Evolutionary conservation across 2,329 filamentous ascomycete genomes (phyloP).

Genomic region (Magnaporthiopsis incrustans): DNA sequence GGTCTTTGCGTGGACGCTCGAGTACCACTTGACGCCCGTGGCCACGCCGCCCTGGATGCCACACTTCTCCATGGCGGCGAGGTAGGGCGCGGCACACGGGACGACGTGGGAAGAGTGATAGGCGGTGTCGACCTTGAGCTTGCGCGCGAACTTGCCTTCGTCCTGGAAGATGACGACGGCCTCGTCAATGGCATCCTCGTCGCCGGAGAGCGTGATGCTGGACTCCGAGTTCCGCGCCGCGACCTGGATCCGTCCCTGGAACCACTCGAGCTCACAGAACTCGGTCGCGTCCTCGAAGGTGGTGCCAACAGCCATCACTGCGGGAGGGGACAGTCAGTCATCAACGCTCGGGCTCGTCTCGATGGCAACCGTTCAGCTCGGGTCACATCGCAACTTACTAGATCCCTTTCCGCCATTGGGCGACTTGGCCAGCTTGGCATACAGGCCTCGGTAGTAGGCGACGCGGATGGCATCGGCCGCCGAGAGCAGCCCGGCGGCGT

Average conservation of each 20-base stretch:
- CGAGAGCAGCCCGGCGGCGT: constrained; percentile 18
- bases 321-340: constrained; percentile 15
- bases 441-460: constrained; percentile 16
- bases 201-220: constrained; percentile 37
- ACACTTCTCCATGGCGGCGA: background rate
- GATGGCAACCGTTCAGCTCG: too few relatives aligned
- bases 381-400: too few relatives aligned
- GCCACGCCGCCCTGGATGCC: background rate
- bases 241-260: background rate
- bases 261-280: background rate
- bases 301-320: constrained; percentile 34
- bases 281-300: background rate
- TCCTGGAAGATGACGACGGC: constrained; percentile 12
- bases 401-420: too few relatives aligned
- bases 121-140: constrained; percentile 17
- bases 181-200: constrained; percentile 13
- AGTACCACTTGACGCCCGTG: background rate
- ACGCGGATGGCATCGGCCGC: constrained; percentile 13
- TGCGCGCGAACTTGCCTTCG: constrained; percentile 11
- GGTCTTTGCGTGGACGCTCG: background rate
- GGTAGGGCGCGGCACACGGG: background rate
- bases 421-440: background rate
- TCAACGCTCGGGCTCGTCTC: too few relatives aligned
- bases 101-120: constrained; percentile 21
- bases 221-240: background rate